phyloP scores from a whole-genome alignment of 805 yeast species.

The Saccharomycopsis sp. region DNA sequence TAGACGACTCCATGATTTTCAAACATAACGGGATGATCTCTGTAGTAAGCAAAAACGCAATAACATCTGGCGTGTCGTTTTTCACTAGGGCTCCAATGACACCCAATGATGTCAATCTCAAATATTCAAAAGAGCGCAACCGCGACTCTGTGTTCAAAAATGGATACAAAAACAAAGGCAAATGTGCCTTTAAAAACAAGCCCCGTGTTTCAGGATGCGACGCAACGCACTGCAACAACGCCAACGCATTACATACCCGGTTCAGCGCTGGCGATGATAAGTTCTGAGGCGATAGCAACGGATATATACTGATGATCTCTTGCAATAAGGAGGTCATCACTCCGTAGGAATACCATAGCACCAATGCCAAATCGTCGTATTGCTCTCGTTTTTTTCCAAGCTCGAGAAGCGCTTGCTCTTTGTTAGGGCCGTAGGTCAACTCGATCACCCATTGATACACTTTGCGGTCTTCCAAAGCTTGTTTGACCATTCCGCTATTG shows the following conservation, averaged over 20 bases:
- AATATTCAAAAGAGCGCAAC: conserved; percentile 88
- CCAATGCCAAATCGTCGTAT: conserved; percentile 87
- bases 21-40: conserved; percentile 94
- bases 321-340: conserved; percentile 88
- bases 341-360: conserved; percentile 93
- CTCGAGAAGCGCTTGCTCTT: conserved; percentile 89
- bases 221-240: conserved; percentile 93
- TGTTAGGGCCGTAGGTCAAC: conserved; percentile 79
- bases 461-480: conserved; percentile 66
- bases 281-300: conserved; percentile 79
- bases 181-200: conserved; percentile 79
- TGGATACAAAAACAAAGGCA: conserved; percentile 89
- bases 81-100: conserved; percentile 96
- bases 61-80: conserved; percentile 92
- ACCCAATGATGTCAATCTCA: conserved; percentile 87
- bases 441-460: conserved; percentile 89
- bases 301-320: conserved; percentile 87
- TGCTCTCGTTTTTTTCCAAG: conserved; percentile 92
- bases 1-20: conserved; percentile 90
- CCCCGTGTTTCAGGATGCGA: conserved; percentile 87
- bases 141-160: conserved; percentile 87
- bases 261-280: conserved; percentile 82
- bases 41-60: conserved; percentile 84
- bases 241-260: conserved; percentile 92
- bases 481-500: conserved; percentile 23